Base-by-base conservation (phyloP, 2,329 filamentous ascomycete species). In the Sclerotiophoma versabilis region DNA sequence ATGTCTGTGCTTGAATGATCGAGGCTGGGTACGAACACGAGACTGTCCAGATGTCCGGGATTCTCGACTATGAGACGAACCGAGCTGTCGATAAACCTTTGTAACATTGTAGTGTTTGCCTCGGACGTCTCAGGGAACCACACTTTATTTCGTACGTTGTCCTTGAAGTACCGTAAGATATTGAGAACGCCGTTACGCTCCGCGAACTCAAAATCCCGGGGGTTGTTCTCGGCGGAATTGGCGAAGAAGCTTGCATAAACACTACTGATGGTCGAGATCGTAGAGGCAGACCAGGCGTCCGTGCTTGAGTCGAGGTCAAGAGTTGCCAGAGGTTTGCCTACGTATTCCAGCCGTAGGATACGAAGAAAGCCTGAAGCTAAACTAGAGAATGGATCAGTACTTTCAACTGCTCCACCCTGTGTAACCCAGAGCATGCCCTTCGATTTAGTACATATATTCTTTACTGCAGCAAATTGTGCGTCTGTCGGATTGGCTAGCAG, bases 341-440 rank as follows among this genome's bases (percentile, higher is more conserved):
- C 43, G 23, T 46, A 46, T 27, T 46, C 43, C 4, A 46, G 12
- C 8, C 43, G 43, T 6, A 46, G 33, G 20, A 46, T 46, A 26
- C 43, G 43, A 27, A 46, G 43, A 10, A 46, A 46, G 10, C 43
- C 43, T 2, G 22, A n/a, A 22, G 30, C 22, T 15, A 51, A 33
- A 38, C 48, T 44, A 5, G 37, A 37, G n/a, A 43, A 42, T 2
- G 48, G 48, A 11, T 51, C 29, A 5, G 37, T 9, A 12, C 14
- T 51, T 30, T 51, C 48, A 10, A 51, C 14, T 12, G 48, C 9
- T 15, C 48, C 48, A 15, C 48, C 48, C 7, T 15, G 19, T 9
- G 37, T 51, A 12, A 44, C 22, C 39, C 39, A 44, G 5, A 51
- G 22, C 14, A 51, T 20, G 15, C 46, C 46, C 12, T 49, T 49